Base-by-base conservation (phyloP, 2,329 filamentous ascomycete genomes). In the Monilinia fructicola region DNA sequence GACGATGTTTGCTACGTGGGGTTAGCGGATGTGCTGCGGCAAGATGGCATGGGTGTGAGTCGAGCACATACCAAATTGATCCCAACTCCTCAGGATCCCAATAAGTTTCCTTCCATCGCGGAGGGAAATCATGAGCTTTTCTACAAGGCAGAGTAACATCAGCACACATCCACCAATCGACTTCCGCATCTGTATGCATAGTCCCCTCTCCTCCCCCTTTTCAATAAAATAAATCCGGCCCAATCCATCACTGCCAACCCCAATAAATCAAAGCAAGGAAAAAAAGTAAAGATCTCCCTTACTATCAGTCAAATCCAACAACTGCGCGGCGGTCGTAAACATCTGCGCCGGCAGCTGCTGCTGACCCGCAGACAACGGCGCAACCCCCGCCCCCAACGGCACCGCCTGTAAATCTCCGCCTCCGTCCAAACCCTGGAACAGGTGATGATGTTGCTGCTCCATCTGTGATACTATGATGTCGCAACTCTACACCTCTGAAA, bases 301-400 rank as follows among this genome's bases (percentile, higher is more conserved):
- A 98, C 94, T 99, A 81, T 99, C 95, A 74, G 95, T 98, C 75
- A 99, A 84, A 78, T 99, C 95, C 67, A 99, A 83, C 67, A 99
- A 83, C 82, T 98, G 95, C 65, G 95, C 93, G 42, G 95, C 95
- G 42, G 95, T 99, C 23, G 95, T 96, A 81, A 99, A 99, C 90
- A 98, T 97, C 82, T 99, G 94, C 68, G 93, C 93, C 18, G 91
- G 91, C 50, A 94, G 82, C 79, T 92, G 90, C 70, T 86, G 84
- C 40, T 79, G 81, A 35, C 31, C 31, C 31, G 31, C 31, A 35
- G 31, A 35, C 31, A 35, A 35, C 31, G 31, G 31, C 31, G 31
- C 31, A 7, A 35, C 31, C 31, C 31, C 31, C 31, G 31, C 31
- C 31, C 31, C 31, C 31, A 35, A 35, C 31, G 31, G 31, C 31